Evolutionary conservation across 176 grass and related monocot genomes (phyloP).

Genomic region (Avena eriantha): DNA sequence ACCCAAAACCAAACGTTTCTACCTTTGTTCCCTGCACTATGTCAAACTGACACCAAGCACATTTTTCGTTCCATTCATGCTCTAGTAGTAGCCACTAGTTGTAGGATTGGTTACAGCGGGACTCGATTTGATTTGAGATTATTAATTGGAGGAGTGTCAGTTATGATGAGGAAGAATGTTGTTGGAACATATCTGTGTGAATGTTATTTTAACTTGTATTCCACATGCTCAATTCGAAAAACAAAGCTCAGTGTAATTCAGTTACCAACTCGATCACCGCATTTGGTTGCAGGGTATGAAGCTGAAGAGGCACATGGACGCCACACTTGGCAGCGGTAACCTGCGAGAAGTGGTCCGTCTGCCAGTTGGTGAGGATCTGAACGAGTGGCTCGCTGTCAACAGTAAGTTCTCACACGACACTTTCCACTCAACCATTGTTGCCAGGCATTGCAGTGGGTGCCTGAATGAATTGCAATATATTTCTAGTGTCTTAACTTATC

Average conservation of each 20-base stretch:
- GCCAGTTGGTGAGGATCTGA: conserved; percentile 79
- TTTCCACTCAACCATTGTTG: not conserved
- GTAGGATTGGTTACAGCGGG: not conserved
- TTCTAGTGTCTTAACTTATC: not conserved
- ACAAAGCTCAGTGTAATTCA: not conserved
- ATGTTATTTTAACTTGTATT: not conserved
- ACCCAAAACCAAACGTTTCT: too few relatives aligned
- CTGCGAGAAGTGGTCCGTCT: conserved; percentile 79
- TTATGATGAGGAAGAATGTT: not conserved
- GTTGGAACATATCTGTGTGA: conserved; percentile 1
- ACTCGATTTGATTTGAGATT: not conserved
- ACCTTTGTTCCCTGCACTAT: too few relatives aligned
- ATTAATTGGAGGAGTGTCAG: not conserved
- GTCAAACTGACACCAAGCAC: too few relatives aligned
- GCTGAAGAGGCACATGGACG: conserved; percentile 83
- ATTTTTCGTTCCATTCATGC: too few relatives aligned
- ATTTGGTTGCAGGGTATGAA: conserved; percentile 63
- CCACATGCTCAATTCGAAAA: not conserved
- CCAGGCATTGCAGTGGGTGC: not conserved
- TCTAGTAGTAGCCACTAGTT: too few relatives aligned
- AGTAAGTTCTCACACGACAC: conserved; percentile 50
- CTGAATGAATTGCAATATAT: not conserved
- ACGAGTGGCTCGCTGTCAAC: conserved; percentile 96
- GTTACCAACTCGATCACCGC: not conserved
- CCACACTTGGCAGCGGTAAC: conserved; percentile 82